A percentile compares a stretch with the other conserved stretches of the same genome.
Evolutionary conservation across 768 basidiomycete genomes (phyloP).

Genomic region (Crassisporium funariophilum): DNA sequence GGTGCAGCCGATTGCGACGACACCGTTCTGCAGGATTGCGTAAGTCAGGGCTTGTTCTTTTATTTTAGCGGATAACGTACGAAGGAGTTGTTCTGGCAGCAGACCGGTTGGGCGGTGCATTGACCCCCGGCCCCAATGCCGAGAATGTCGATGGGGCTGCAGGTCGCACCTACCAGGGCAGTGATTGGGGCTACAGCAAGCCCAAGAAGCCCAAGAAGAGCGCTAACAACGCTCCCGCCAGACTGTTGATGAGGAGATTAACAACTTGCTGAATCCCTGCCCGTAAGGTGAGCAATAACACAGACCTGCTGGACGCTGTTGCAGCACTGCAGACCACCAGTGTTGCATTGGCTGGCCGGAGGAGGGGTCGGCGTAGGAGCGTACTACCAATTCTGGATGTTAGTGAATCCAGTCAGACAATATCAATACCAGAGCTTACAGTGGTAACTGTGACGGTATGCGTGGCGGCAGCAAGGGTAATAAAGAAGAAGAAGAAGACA

Average conservation of each 20-base stretch:
- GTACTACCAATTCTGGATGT: not conserved
- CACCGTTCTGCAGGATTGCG: conserved; percentile 11
- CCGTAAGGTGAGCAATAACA: too few relatives aligned
- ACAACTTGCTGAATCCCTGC: too few relatives aligned
- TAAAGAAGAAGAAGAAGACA: conserved; percentile 3
- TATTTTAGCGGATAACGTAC: too few relatives aligned
- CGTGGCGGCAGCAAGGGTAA: conserved; percentile 9
- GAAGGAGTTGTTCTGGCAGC: conserved; percentile 22
- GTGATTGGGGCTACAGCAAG: not conserved
- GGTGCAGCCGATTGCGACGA: conserved; percentile 18
- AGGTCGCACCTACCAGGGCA: conserved; percentile 8
- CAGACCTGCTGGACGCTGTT: conserved; percentile 3
- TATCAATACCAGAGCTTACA: not conserved
- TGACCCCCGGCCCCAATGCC: conserved; percentile 7
- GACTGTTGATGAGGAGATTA: too few relatives aligned
- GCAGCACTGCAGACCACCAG: conserved; percentile 13
- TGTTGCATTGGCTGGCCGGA: conserved; percentile 20
- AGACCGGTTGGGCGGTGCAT: conserved; percentile 22
- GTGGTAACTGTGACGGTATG: conserved; percentile 15
- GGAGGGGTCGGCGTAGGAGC: conserved; percentile 3
- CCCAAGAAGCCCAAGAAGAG: too few relatives aligned
- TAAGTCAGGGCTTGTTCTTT: too few relatives aligned
- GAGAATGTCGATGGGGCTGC: conserved; percentile 18
- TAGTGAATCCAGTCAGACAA: not conserved
- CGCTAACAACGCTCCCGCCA: too few relatives aligned